Evolutionary conservation across 441 rosid species (phyloP), one percentile per base, ranked within the genome.

Genomic region (Arabidopsis hybrid): DNA sequence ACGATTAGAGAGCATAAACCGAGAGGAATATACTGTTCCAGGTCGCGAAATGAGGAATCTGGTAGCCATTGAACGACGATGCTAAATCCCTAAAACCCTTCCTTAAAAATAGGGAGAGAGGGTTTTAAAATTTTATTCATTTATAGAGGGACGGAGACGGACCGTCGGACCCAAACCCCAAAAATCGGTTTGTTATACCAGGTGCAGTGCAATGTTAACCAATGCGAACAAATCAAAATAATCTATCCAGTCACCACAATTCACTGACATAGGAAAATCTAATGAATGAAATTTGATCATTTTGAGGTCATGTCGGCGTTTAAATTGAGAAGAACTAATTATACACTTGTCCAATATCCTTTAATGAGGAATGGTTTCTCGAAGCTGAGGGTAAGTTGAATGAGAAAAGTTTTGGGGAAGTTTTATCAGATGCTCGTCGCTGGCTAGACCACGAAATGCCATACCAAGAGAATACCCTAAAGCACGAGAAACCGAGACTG

Each of bases 401-500:
- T 77, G 86, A 43, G 97, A 87, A 67, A 95, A 92, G 73, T 85
- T 91, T 2, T 83, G 84, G 1, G 99, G 93, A 12, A 95, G 91
- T 26, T 65, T 87, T 80, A 89, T 83, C 57, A 86, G 61, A 17
- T 90, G 95, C 50, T 84, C 85, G 7, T 84, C 79, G 3, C 83
- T 66, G 0, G 75, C 75, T 16, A 79, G 70, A 29, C 81, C 85
- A 40, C 65, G 89, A 82, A 69, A 63, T 60, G 98, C 92, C 87
- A 84, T 78, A 63, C 92, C 98, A 36, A 91, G 64, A 13, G 95
- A 81, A 67, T 86, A 91, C 62, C 99, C 98, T 68, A 95, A 68
- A 14, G 93, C 96, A 74, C 95, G 91, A 2, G 89, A 88, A 9
- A 95, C 99, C 2, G 91, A 87, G 51, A 95, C 81, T 9, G 99